These are phyloP conservation scores for Mycena chlorophos DNA, from an alignment of 768 basidiomycete species.

Conservation along the genomic window DNA sequence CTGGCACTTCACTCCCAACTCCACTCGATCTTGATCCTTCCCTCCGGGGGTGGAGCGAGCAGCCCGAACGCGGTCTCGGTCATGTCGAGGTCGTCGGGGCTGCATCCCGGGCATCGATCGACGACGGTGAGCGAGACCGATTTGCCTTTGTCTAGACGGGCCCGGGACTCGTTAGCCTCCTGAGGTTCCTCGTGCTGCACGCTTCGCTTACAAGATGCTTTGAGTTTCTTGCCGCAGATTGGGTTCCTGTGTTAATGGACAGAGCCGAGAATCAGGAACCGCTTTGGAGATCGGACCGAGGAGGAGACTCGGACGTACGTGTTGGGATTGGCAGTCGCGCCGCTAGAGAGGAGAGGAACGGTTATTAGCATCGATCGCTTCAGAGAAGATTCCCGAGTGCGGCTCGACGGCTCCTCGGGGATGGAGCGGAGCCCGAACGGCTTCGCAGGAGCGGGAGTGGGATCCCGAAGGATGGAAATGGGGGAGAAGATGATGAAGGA, in stretches of 20 bases:
- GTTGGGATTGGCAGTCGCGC: slow-evolving; percentile 11
- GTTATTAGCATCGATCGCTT: not conserved
- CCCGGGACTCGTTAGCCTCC: not conserved
- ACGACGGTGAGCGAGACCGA: slow-evolving; percentile 8
- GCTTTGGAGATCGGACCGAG: not conserved
- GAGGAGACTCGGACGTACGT: not conserved
- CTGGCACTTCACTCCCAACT: no score
- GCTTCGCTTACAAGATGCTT: slow-evolving; percentile 6
- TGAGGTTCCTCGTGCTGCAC: not conserved
- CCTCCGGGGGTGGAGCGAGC: slow-evolving; percentile 1
- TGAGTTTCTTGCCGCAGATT: slow-evolving; percentile 43
- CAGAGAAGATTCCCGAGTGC: not conserved
- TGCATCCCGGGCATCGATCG: slow-evolving; percentile 15
- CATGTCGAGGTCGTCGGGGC: slow-evolving; percentile 12
- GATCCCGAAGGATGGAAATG: not conserved
- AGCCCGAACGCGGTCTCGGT: slow-evolving; percentile 9
- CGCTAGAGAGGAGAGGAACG: not conserved
- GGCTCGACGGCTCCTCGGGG: slow-evolving; percentile 20
- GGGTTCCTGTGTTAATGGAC: slow-evolving; percentile 39
- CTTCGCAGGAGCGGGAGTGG: not conserved
- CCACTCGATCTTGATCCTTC: no score
- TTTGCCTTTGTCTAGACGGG: slow-evolving; percentile 3
- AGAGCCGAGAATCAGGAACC: not conserved
- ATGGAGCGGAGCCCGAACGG: not conserved
- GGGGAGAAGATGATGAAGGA: not conserved